A percentile compares a stretch with the other conserved stretches of the same genome.
Conservation (phyloP, 2,329 filamentous ascomycete genomes). For the Balansia obtecta region DNA sequence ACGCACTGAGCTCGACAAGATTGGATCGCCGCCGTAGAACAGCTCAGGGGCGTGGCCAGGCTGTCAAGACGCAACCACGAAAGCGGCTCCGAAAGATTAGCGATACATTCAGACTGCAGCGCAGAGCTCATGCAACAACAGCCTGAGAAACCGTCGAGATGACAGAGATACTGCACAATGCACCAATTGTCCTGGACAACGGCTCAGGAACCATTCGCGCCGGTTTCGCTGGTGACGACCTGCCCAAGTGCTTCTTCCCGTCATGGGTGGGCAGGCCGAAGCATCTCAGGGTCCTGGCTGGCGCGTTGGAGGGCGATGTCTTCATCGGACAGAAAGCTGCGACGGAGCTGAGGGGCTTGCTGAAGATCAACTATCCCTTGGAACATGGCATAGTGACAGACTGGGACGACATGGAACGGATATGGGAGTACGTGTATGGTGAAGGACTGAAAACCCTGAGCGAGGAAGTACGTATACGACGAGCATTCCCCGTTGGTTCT, state of each 20-base stretch:
- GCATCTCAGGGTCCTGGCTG: constrained; percentile 88
- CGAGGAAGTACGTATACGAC: constrained; percentile 57
- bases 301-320: constrained; percentile 88
- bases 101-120: background rate
- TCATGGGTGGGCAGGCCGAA: constrained; percentile 96
- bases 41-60: constrained; percentile 1
- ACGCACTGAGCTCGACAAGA: background rate
- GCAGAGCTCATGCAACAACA: background rate
- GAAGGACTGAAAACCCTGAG: constrained; percentile 93
- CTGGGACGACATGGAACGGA: constrained; percentile 99
- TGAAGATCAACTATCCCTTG: constrained; percentile 92
- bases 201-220: constrained; percentile 95
- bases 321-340: constrained; percentile 89
- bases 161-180: constrained; percentile 73
- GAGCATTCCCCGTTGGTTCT: background rate
- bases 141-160: constrained; percentile 20
- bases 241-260: constrained; percentile 93
- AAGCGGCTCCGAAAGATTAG: background rate
- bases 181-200: constrained; percentile 97
- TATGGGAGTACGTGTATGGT: constrained; percentile 96
- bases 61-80: background rate
- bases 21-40: background rate
- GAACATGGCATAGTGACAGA: constrained; percentile 98
- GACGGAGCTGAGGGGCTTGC: constrained; percentile 75
- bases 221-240: constrained; percentile 90